Percentiles rank a stretch among this genome's conserved stretches.
Evolutionary conservation across 169 alveolate species (phyloP).

Genomic region (Cryptosporidium ryanae): DNA sequence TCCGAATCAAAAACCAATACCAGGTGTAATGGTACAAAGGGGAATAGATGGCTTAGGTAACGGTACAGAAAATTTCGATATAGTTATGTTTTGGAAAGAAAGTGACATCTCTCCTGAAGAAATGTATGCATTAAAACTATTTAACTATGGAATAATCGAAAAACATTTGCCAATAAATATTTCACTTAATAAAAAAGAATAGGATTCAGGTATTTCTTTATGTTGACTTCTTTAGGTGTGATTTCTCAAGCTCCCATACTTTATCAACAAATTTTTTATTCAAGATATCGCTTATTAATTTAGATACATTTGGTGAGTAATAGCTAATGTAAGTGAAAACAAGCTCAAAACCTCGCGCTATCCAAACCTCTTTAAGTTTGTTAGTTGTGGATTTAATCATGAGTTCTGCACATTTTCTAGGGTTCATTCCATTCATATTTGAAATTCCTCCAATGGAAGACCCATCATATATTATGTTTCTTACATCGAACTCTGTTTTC

Average conservation of each 20-base stretch:
- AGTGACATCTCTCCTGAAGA: slow-evolving; percentile 66
- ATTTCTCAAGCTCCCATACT: slow-evolving; percentile 62
- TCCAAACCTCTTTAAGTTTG: slow-evolving; percentile 52
- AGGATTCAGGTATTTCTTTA: neutral
- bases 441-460: neutral
- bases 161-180: slow-evolving; percentile 57
- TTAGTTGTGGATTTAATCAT: slow-evolving; percentile 45
- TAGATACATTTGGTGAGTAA: slow-evolving; percentile 40
- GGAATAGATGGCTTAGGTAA: slow-evolving; percentile 1
- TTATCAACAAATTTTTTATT: slow-evolving; percentile 15
- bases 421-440: slow-evolving; percentile 36
- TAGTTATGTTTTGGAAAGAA: slow-evolving; percentile 17
- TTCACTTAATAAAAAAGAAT: slow-evolving; percentile 18
- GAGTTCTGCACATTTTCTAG: slow-evolving; percentile 51
- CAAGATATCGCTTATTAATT: slow-evolving; percentile 10
- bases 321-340: slow-evolving; percentile 28
- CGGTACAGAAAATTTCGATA: neutral
- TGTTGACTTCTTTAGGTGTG: slow-evolving; percentile 33
- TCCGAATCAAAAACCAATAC: slow-evolving; percentile 63
- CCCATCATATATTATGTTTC: slow-evolving; percentile 33
- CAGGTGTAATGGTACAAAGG: slow-evolving; percentile 64
- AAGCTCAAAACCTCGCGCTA: slow-evolving; percentile 46
- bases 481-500: slow-evolving; percentile 42
- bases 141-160: slow-evolving; percentile 28
- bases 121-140: slow-evolving; percentile 25